Conservation (phyloP, 768 basidiomycete species). For the Trametes cinnabarina region DNA sequence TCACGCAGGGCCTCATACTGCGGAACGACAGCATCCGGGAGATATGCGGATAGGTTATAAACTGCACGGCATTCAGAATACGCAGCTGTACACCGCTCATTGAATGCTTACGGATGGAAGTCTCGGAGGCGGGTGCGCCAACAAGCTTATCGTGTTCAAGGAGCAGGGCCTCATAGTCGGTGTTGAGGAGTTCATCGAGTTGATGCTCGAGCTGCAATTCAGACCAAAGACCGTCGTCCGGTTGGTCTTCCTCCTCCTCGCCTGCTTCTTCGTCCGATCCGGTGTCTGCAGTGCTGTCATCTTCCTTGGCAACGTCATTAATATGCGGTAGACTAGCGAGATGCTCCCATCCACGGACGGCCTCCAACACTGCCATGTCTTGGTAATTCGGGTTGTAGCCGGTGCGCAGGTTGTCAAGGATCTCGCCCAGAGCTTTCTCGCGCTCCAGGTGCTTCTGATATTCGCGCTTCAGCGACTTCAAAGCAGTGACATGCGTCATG, state of each 20-base stretch:
- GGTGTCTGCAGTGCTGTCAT: constrained; percentile 33
- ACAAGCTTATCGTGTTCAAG: constrained; percentile 75
- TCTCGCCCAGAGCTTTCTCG: constrained; percentile 75
- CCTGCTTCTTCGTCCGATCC: constrained; percentile 18
- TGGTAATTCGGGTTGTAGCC: constrained; percentile 99
- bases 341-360: constrained; percentile 90
- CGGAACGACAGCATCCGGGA: constrained; percentile 79
- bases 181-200: constrained; percentile 53
- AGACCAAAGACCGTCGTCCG: constrained; percentile 62
- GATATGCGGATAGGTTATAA: constrained; percentile 74
- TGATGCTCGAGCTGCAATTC: constrained; percentile 56
- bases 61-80: constrained; percentile 49
- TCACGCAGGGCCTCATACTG: constrained; percentile 69
- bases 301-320: constrained; percentile 59
- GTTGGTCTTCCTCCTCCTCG: constrained; percentile 42
- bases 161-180: constrained; percentile 73
- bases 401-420: constrained; percentile 74
- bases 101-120: constrained; percentile 49
- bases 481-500: constrained; percentile 65
- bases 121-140: constrained; percentile 40
- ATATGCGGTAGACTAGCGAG: constrained; percentile 69
- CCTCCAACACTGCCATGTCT: constrained; percentile 98
- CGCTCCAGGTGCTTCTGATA: constrained; percentile 71
- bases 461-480: constrained; percentile 74
- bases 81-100: background rate